Evolutionary conservation across 2,329 filamentous ascomycete species (phyloP), one percentile per base, ranked within the genome.

Genomic region (Neonectria neomacrospora): DNA sequence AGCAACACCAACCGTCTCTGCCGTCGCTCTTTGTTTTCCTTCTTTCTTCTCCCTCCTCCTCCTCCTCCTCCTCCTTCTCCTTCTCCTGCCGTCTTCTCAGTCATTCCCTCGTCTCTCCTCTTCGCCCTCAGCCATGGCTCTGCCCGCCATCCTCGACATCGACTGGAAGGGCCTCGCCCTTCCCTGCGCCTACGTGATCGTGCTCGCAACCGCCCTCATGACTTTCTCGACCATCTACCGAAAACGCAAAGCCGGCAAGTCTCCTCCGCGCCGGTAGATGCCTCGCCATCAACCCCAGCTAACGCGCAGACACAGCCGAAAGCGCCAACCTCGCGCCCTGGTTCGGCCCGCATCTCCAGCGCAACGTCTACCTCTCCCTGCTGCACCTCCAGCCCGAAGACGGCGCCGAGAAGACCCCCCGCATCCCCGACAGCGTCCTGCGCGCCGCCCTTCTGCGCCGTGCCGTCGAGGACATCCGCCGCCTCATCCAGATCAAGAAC

Each of bases 221-320:
- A 96, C 93, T 68, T 99, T 99, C 81, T 96, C 93, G 51, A 92
- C 88, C 60, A 88, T 98, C 67, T 98, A 98, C 81, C 90, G 95
- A 74, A 95, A 96, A 82, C 89, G 96, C 79, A 96, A 97, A 86
- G 90, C 92, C 71, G 83, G 91, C 93, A 82, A 66, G 88, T 41
- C 37, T 45, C 28, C 48, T 22, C 58, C 18, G 26, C 54, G 12
- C 37, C 32, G 34, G 23, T 34, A 4, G 10, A 2, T 28, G 11
- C 7, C 23, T 10, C 14, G 32, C 45, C 14, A 20, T 42, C 23
- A 26, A 26, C 6, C 12, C 42, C 12, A 45, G n/a, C 20, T 41
- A 47, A 39, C 34, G 52, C 34, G 39, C 45, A 39, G 20, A 12
- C 44, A 12, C 69, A 94, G 91, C 84, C 69, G 89, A 93, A 81